A percentile compares a stretch with the other conserved stretches of the same genome.
Conservation (phyloP, 768 basidiomycete genomes). For the Suillus variegatus region DNA sequence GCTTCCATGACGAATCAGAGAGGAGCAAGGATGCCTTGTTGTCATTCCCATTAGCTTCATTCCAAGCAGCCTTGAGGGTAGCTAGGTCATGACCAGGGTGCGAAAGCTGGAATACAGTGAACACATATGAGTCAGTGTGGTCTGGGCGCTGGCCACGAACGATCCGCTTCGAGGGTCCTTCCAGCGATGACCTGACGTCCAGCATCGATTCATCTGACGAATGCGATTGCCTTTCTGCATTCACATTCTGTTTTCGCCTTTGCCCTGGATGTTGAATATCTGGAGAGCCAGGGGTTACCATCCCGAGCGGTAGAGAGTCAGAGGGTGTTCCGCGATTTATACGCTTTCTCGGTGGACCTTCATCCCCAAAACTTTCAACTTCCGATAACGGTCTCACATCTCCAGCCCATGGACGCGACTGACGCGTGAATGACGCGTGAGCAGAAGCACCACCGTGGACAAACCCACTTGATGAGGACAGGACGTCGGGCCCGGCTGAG, state of each 20-base stretch:
- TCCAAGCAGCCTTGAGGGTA: conserved; percentile 67
- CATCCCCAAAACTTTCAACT: conserved; percentile 44
- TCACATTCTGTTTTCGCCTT: conserved; percentile 41
- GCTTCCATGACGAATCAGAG: conserved; percentile 57
- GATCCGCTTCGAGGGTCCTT: conserved; percentile 52
- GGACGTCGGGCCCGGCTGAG: conserved; percentile 47
- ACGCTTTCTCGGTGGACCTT: conserved; percentile 73
- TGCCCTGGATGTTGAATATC: conserved; percentile 55
- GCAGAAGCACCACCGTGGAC: conserved; percentile 39
- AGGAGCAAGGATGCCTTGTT: conserved; percentile 61
- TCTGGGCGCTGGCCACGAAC: conserved; percentile 46
- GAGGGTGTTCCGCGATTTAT: conserved; percentile 52
- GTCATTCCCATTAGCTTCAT: conserved; percentile 58
- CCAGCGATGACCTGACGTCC: conserved; percentile 43
- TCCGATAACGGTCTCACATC: conserved; percentile 39
- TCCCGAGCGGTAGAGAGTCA: conserved; percentile 30
- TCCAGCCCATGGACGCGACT: conserved; percentile 28
- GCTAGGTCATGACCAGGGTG: conserved; percentile 45
- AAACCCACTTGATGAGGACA: conserved; percentile 63
- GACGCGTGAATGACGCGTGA: conserved; percentile 59
- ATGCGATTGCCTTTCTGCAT: conserved; percentile 46
- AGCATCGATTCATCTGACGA: conserved; percentile 74
- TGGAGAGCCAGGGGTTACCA: conserved; percentile 52
- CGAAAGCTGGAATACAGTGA: conserved; percentile 61
- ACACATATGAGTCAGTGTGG: conserved; percentile 38